Conservation (phyloP, 2,329 filamentous ascomycete species). For the Juglanconis sp. region DNA sequence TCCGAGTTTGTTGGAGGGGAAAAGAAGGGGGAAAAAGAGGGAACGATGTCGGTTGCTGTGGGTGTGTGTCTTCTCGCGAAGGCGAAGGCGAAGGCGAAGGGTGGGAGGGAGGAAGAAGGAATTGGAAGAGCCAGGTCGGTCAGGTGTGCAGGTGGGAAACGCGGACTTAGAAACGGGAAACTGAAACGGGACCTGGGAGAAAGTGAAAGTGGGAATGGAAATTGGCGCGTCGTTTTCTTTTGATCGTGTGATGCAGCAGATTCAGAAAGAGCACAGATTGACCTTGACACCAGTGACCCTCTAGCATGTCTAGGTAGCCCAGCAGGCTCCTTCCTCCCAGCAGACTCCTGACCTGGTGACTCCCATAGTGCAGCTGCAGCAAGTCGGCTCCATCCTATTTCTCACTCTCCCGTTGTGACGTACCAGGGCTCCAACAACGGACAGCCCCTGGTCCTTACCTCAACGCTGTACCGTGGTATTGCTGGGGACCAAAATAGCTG, state of each 20-base stretch:
- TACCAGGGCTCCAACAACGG: not conserved
- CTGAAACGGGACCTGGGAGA: not conserved
- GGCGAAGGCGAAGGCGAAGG: too few relatives aligned
- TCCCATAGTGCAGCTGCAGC: not conserved
- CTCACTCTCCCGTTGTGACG: not conserved
- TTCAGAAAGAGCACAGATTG: not conserved
- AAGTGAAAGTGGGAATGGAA: constrained; percentile 3
- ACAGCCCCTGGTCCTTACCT: not conserved
- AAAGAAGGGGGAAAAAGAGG: not conserved
- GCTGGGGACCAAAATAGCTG: not conserved
- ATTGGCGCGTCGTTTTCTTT: constrained; percentile 20
- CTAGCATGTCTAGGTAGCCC: too few relatives aligned
- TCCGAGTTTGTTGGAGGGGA: not conserved
- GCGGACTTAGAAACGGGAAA: not conserved
- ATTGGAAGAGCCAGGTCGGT: not conserved
- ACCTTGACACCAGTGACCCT: too few relatives aligned
- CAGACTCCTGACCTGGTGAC: not conserved
- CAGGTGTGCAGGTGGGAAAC: not conserved
- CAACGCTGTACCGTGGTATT: not conserved
- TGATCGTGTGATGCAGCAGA: constrained; percentile 13
- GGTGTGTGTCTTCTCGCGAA: too few relatives aligned
- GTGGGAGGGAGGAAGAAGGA: not conserved
- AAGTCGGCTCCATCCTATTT: not conserved
- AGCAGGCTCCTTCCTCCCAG: too few relatives aligned
- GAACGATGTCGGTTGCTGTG: not conserved